Conservation (phyloP, 169 alveolate genomes). For the Sarcocystis neurona region DNA sequence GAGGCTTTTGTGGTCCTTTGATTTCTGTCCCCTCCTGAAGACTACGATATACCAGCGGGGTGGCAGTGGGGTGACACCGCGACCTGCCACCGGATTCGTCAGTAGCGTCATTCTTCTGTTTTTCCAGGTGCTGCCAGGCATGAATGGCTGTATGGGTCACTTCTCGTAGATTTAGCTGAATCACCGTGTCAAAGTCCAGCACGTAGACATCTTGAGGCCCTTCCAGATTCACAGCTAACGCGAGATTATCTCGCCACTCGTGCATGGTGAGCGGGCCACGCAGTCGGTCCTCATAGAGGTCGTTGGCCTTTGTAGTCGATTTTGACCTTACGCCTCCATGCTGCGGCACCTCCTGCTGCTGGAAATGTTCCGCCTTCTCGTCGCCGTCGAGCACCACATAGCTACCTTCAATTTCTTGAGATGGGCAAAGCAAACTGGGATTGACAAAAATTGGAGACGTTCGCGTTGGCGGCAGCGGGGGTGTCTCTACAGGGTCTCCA, state of each 20-base stretch:
- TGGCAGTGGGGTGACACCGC: too few relatives aligned
- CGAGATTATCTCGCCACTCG: neutral
- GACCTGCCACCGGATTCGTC: too few relatives aligned
- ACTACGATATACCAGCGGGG: too few relatives aligned
- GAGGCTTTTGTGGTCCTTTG: too few relatives aligned
- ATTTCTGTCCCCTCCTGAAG: too few relatives aligned
- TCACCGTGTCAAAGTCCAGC: slow-evolving; percentile 10
- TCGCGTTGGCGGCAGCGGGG: neutral
- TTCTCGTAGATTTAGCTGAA: neutral
- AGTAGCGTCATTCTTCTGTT: neutral
- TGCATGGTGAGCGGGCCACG: neutral
- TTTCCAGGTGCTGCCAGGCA: slow-evolving; percentile 28
- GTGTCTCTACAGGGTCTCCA: neutral
- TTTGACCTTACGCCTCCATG: neutral
- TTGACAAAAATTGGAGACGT: neutral
- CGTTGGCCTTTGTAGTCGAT: neutral
- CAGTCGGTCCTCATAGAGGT: neutral
- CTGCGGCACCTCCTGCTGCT: neutral
- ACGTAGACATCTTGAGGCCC: slow-evolving; percentile 14
- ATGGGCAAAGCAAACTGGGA: neutral
- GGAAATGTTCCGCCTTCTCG: neutral
- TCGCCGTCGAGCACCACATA: neutral
- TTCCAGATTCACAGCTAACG: neutral
- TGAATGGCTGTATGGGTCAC: neutral
- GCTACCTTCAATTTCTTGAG: neutral